Conservation (phyloP, 139 green algal genomes). For the Auxenochlorella protothecoides region DNA sequence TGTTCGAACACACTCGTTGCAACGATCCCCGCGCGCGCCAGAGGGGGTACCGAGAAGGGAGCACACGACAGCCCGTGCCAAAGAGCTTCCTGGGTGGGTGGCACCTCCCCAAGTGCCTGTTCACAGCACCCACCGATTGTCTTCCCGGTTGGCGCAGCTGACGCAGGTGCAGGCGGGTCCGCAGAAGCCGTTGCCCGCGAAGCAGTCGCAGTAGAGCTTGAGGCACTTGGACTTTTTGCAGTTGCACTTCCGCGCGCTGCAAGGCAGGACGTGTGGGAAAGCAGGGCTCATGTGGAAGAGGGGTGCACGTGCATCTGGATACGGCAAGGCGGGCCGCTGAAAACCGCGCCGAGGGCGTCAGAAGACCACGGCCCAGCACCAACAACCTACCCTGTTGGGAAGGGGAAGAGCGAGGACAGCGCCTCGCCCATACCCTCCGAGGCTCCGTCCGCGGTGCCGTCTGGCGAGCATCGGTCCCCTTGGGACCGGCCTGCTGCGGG, state of each 20-base stretch:
- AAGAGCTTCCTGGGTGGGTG: not conserved
- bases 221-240: constrained; percentile 84
- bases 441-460: no score
- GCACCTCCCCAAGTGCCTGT: not conserved
- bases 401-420: not conserved
- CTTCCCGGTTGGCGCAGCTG: constrained; percentile 50
- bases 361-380: not conserved
- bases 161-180: constrained; percentile 48
- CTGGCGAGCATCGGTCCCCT: no score
- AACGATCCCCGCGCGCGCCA: no score
- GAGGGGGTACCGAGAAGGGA: not conserved
- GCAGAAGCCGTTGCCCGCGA: constrained; percentile 55
- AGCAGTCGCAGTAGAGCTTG: constrained; percentile 91
- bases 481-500: no score
- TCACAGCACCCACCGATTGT: constrained; percentile 24
- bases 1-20: no score
- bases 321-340: no score
- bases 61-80: not conserved
- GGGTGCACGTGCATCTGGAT: no score
- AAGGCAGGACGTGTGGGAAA: not conserved
- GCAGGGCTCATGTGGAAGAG: not conserved
- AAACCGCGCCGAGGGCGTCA: not conserved
- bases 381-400: no score
- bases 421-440: no score
- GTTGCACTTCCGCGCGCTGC: constrained; percentile 49